phyloP scores from a whole-genome alignment of 2,329 filamentous ascomycete species.

The Anthostomella pinea region DNA sequence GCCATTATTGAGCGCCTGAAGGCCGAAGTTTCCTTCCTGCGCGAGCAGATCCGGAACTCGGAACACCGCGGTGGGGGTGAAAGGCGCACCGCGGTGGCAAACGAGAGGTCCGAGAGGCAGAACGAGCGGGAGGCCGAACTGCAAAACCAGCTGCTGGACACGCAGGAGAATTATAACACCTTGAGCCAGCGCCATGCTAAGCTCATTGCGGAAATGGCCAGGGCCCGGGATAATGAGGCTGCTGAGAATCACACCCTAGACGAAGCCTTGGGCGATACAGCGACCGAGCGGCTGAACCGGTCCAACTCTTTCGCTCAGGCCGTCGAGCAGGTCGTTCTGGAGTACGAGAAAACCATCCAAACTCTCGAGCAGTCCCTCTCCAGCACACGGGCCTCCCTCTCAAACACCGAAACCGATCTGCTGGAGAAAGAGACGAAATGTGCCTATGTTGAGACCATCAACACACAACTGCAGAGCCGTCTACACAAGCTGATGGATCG shows the following conservation, averaged over 20 bases:
- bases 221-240: conserved; percentile 69
- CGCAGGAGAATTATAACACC: conserved; percentile 91
- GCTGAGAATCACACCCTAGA: conserved; percentile 58
- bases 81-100: conserved; percentile 52
- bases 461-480: conserved; percentile 81
- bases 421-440: conserved; percentile 93
- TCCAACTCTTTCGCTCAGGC: conserved; percentile 96
- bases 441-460: conserved; percentile 89
- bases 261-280: conserved; percentile 69
- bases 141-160: conserved; percentile 88
- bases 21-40: conserved; percentile 87
- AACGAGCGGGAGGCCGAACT: conserved; percentile 85
- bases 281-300: conserved; percentile 83
- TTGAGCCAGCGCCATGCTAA: conserved; percentile 93
- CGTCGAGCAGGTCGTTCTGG: conserved; percentile 91
- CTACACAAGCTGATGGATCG: conserved; percentile 92
- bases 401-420: conserved; percentile 79
- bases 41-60: conserved; percentile 88
- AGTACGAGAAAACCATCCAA: conserved; percentile 99
- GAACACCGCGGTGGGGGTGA: conserved; percentile 63
- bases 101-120: conserved; percentile 72
- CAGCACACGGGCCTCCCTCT: conserved; percentile 78
- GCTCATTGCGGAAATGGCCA: conserved; percentile 89
- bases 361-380: conserved; percentile 87
- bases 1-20: conserved; percentile 90